Evolutionary conservation across 164 flowering plant species (phyloP), one percentile per base, ranked within the genome.

Genomic region (Nymphaea colorata): DNA sequence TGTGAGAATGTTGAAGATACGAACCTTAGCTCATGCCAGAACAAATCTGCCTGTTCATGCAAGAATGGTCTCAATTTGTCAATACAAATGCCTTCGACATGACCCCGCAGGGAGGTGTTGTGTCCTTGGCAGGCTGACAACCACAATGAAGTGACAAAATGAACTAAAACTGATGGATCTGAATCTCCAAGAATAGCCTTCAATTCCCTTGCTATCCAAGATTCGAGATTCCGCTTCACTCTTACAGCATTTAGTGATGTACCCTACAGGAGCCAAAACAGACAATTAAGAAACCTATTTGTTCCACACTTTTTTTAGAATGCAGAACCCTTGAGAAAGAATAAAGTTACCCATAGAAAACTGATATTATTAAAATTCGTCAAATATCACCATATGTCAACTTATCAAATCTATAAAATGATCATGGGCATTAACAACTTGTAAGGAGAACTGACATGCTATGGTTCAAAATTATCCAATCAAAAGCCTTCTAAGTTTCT

Each of bases 21-120:
- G 12, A 47, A 90, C 96, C 92, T 81, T 4, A 91, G 80, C 73
- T 91, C 94, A 78, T 91, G 94, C 97, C 94, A 91, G 64, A 91
- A 88, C 76, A 79, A 64, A 65, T 75, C 59, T 3, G 89, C 73
- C 65, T 61, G 67, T 2, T 81, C 81, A 47, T 68, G 80, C 73
- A 90, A 76, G 73, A 87, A 87, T 64, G 81, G 86, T 62, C 72
- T 78, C 78, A 88, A 69, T 8, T 85, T 79, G 60, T 79, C 72
- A 44, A 82, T 71, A 47, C 2, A 47, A 4, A 2, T 12, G 12
- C 55, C 55, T 47, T 47, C 55, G 65, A 70, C 72, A 53, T 76
- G 68, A 69, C 71, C 76, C 25, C 69, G 71, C 66, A 3, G 70
- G 17, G 44, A 70, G 41, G 45, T 62, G 47, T 43, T 55, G 42